phyloP scores from a whole-genome alignment of 306 rosid genomes.

The Prunus persica region DNA sequence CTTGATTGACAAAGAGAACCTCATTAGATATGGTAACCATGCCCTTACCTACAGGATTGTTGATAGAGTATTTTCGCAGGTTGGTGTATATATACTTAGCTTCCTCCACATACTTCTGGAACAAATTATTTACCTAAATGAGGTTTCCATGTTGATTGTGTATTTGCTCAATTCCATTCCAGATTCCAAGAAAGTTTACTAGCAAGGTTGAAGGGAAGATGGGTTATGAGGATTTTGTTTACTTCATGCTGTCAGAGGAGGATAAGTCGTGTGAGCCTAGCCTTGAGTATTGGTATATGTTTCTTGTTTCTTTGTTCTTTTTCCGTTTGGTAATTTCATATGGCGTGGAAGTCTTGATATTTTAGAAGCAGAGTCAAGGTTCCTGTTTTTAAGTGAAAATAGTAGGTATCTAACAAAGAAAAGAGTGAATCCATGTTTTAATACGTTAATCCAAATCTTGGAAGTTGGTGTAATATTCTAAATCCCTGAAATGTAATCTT shows the following conservation, averaged over 20 bases:
- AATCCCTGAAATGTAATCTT: background rate
- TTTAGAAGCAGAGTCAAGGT: background rate
- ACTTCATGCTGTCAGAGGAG: conserved; percentile 95
- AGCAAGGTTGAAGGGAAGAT: conserved; percentile 95
- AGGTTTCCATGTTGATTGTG: background rate
- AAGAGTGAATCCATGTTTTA: background rate
- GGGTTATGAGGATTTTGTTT: conserved; percentile 98
- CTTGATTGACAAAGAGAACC: conserved; percentile 79
- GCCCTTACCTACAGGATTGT: conserved; percentile 87
- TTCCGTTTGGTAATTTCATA: background rate
- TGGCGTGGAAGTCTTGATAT: background rate
- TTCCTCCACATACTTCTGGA: background rate
- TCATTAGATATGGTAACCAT: conserved; percentile 74
- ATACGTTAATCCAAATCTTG: background rate
- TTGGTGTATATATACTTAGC: conserved; percentile 23
- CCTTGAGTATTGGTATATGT: conserved; percentile 85
- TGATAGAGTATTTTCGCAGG: conserved; percentile 98
- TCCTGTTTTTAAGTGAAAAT: background rate
- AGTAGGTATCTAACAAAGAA: background rate
- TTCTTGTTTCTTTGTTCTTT: background rate
- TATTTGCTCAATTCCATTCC: conserved; percentile 16
- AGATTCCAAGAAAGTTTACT: conserved; percentile 91
- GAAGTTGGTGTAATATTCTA: background rate
- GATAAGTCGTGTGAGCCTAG: conserved; percentile 95
- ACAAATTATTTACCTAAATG: background rate